These are phyloP conservation scores for Aechmea fasciata DNA, from an alignment of 176 grass and related monocot genomes.

Conservation along the genomic window DNA sequence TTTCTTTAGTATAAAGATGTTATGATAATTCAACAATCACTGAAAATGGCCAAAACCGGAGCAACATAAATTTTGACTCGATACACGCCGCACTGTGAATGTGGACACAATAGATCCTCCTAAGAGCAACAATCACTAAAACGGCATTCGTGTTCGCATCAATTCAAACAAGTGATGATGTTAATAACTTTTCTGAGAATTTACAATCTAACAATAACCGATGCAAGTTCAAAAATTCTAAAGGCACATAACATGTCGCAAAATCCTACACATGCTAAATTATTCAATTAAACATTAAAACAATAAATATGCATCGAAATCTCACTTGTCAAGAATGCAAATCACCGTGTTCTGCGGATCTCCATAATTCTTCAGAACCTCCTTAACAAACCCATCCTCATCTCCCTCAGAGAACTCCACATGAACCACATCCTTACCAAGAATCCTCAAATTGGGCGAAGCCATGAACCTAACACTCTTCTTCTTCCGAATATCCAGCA, in stretches of 20 bases:
- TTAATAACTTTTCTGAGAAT: no score
- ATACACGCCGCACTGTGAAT: no score
- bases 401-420: conserved; percentile 68
- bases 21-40: not conserved
- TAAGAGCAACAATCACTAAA: no score
- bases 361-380: conserved; percentile 41
- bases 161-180: no score
- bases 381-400: conserved; percentile 44
- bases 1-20: not conserved
- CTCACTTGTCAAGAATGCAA: conserved; percentile 97
- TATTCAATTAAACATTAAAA: not conserved
- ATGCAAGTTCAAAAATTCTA: no score
- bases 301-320: not conserved
- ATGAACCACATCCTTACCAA: conserved; percentile 53
- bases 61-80: no score
- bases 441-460: conserved; percentile 70
- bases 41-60: no score
- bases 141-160: not conserved
- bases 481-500: conserved; percentile 77
- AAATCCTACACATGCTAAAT: no score
- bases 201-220: no score
- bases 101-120: no score
- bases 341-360: conserved; percentile 66
- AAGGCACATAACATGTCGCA: no score
- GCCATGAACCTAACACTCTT: conserved; percentile 76